Base-by-base conservation (phyloP, 2,329 filamentous ascomycete species). In the Xylariaceae sp. region DNA sequence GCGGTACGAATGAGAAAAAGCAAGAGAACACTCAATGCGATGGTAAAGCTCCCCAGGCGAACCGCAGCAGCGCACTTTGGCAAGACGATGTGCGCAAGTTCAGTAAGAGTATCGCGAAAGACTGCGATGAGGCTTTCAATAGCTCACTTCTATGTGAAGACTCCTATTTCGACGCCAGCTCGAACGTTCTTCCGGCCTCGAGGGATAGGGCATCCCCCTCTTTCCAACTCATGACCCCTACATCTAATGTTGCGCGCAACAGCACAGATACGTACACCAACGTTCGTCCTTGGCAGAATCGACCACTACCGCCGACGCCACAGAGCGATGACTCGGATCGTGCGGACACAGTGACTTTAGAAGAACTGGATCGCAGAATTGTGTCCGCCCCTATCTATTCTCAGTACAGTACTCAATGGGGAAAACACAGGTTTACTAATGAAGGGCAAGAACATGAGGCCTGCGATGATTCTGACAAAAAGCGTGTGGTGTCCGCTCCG, bases 51-150 rank as follows among this genome's bases (percentile, higher is more conserved):
- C 59, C 68, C 17, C 57, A 63, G 44, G 17, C 39, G 23, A 54
- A 60, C 7, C 64, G 67, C 13, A 58, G 59, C 13, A 56, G 44
- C n/a, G 61, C 73, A 53, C 67, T 76, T 47, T 74, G 81, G 67
- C 87, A 84, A 66, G 90, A 92, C 60, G 92, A 96, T 71, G 83
- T 94, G 56, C 82, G 90, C 5, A 88, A 93, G 67, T 88, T 95
- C 59, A 96, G 91, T 67, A 85, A 84, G 67, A 91, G 91, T 68
- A 86, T 97, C 62, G 90, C 91, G 53, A 90, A 91, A 73, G 90
- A 94, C 60, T 95, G 92, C 69, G 92, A 97, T 69, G 90, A 94
- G 69, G 92, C 92, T 1, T 97, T 97, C 77, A 92, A 90, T 70
- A 86, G 88, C 66, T 81, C 79, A 8, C 66, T 83, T 9, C 74